Conservation (phyloP, 2,329 filamentous ascomycete species). For the Penicillium sp. region DNA sequence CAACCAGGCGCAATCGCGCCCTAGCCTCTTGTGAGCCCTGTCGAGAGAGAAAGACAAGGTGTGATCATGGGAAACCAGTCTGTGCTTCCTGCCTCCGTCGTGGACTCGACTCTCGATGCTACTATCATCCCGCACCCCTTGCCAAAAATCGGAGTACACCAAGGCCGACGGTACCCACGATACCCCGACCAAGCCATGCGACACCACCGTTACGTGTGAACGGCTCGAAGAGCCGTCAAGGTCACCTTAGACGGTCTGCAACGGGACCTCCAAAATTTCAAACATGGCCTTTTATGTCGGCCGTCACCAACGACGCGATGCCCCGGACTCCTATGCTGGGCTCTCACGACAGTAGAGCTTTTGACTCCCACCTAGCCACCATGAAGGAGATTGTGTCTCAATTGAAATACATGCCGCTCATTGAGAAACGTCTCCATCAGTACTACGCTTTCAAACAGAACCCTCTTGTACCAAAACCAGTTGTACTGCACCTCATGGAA, state of each 20-base stretch:
- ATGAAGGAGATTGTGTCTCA: slow-evolving; percentile 14
- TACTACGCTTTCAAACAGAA: slow-evolving; percentile 14
- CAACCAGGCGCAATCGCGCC: slow-evolving; percentile 19
- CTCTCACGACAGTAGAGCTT: slow-evolving; percentile 8
- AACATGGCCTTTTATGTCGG: slow-evolving; percentile 16
- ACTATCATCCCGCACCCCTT: slow-evolving; percentile 24
- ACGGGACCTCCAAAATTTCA: slow-evolving; percentile 14
- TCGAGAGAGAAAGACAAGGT: slow-evolving; percentile 20
- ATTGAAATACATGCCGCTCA: slow-evolving; percentile 12
- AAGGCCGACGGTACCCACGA: not conserved
- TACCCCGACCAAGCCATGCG: not conserved
- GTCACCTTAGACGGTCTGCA: not conserved
- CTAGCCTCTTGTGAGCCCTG: slow-evolving; percentile 27
- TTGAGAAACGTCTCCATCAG: slow-evolving; percentile 13
- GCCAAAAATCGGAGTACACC: slow-evolving; percentile 10
- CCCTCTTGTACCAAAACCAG: slow-evolving; percentile 13
- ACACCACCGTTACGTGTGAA: not conserved
- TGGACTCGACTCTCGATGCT: slow-evolving; percentile 20
- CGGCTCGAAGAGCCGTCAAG: not conserved
- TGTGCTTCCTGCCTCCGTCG: slow-evolving; percentile 23
- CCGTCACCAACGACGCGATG: slow-evolving; percentile 1
- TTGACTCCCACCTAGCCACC: slow-evolving; percentile 5
- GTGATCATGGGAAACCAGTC: slow-evolving; percentile 23
- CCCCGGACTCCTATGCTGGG: not conserved
- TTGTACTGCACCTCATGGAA: slow-evolving; percentile 12